A percentile compares a stretch with the other conserved stretches of the same genome.
These are phyloP conservation scores for Isoetes taiwanensis DNA, from an alignment of 75 land plant genomes.

Conservation along the genomic window DNA sequence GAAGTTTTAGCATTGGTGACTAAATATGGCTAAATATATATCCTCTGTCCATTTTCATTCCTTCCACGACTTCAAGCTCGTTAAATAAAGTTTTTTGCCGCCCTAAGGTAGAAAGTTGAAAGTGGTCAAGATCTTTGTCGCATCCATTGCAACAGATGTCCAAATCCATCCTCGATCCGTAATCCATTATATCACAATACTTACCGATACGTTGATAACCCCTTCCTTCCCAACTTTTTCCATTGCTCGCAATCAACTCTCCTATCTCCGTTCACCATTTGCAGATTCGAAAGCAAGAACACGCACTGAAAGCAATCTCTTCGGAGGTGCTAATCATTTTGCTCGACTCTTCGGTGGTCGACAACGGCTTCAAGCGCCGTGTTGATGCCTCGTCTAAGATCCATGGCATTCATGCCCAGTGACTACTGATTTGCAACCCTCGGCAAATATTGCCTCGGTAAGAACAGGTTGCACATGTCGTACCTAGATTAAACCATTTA, in stretches of 20 bases:
- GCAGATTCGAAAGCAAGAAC: background rate
- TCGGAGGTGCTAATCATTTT: conserved; percentile 6
- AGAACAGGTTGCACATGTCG: conserved; percentile 3
- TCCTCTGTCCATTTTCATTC: conserved; percentile 7
- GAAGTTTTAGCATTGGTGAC: background rate
- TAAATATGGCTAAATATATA: conserved; percentile 2
- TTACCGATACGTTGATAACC: conserved; percentile 3
- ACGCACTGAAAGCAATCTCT: conserved; percentile 3
- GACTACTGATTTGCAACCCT: conserved; percentile 3
- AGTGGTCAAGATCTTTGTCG: background rate
- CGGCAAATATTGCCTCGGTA: background rate
- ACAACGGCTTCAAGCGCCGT: background rate
- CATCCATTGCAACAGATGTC: background rate
- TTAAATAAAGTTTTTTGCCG: background rate
- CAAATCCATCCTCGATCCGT: background rate
- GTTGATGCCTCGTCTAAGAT: background rate
- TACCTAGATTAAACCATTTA: background rate
- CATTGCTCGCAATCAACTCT: conserved; percentile 8
- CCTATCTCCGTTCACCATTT: conserved; percentile 5
- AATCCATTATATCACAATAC: no score
- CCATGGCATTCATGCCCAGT: conserved; percentile 8
- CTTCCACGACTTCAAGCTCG: conserved; percentile 9
- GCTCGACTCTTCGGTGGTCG: background rate
- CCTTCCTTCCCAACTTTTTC: conserved; percentile 5
- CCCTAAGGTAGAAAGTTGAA: background rate